Conservation (phyloP, 208 protist genomes). For the Wallacemonas sp. region DNA sequence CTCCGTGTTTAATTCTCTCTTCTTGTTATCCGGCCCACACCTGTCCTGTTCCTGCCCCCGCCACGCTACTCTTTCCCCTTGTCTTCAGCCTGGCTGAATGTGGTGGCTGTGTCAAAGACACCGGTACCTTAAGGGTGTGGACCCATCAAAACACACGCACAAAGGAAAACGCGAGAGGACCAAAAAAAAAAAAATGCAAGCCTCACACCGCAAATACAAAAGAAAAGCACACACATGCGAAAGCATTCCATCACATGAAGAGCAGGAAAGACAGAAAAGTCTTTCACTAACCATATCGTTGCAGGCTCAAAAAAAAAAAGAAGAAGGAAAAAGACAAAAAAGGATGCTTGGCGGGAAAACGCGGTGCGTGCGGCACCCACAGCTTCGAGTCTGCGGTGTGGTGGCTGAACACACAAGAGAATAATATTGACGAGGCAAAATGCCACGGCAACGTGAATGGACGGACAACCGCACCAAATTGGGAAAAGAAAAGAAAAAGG, state of each 20-base stretch:
- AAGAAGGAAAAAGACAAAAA: too few relatives aligned
- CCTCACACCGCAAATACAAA: background rate
- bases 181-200: slow-evolving; percentile 1
- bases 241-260: too few relatives aligned
- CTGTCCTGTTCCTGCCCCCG: background rate
- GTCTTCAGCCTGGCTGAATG: background rate
- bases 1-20: background rate
- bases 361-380: too few relatives aligned
- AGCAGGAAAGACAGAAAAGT: background rate
- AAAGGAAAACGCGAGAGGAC: background rate
- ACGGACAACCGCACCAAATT: too few relatives aligned
- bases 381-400: too few relatives aligned
- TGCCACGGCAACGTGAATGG: too few relatives aligned
- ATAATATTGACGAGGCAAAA: too few relatives aligned
- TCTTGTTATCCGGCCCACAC: background rate
- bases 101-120: too few relatives aligned
- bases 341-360: too few relatives aligned
- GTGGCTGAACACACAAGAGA: too few relatives aligned
- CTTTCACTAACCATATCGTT: background rate
- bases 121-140: background rate
- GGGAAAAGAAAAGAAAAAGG: too few relatives aligned
- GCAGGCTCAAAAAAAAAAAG: too few relatives aligned
- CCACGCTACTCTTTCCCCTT: slow-evolving; percentile 4
- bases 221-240: slow-evolving; percentile 3
- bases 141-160: slow-evolving; percentile 11